Evolutionary conservation across 2,329 filamentous ascomycete species (phyloP), one percentile per base, ranked within the genome.

Genomic region (Dryadomyces quercus-mongolicae): DNA sequence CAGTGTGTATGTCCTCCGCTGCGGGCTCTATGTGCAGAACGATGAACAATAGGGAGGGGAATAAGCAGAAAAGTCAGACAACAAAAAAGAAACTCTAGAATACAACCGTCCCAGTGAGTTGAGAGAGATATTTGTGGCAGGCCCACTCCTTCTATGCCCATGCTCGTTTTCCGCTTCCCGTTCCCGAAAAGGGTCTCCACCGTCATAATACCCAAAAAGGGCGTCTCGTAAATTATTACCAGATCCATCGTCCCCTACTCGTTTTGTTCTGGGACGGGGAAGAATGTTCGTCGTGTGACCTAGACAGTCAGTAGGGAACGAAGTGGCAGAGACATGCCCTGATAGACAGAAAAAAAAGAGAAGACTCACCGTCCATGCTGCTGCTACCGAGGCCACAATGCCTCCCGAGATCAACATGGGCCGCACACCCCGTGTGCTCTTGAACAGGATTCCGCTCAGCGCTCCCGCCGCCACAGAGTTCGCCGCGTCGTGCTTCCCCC

Each of bases 391-490:
- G 53, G 85, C 93, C 56, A 97, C 91, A 61, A 98, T 85, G 62
- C 85, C 88, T 59, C 90, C 88, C 40, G 91, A 95, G 64, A 97
- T 93, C 74, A 93, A 77, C 91, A 97, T 97, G 38, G 90, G 91
- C 70, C 87, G 81, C 58, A 93, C 59, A 6, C 93, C 93, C 64
- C 88, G 81, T 50, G 94, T 97, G 69, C 91, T 95, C 78, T 96
- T 97, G 74, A 98, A 98, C 15, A 98, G 68, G 78, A 92, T 91
- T 56, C 93, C 93, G 65, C 90, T 95, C 62, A 98, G 68, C 1
- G 78, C 86, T 60, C 94, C 93, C 5, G 93, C 92, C 20, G 80
- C 71, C 53, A 98, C 80, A 59, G 89, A 93, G 74, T 98, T 98
- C 56, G 85, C 81, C 3, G 89, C 80, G 68, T 98, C 94, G 63